phyloP scores from a whole-genome alignment of 495 filamentous ascomycete species.

The Aspergillus baeticus region DNA sequence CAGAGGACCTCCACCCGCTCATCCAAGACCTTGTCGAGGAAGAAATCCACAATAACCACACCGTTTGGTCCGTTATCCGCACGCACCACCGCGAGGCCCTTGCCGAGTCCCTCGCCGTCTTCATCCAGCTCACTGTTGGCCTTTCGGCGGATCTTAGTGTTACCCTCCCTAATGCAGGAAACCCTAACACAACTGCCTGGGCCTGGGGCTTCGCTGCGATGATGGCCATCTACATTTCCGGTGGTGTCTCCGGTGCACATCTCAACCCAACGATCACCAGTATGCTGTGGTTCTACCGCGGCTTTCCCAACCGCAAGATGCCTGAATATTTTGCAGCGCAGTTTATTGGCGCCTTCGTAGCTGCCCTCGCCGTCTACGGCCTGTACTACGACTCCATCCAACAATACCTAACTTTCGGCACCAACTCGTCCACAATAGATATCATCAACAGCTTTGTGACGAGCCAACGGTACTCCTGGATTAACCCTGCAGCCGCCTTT shows the following conservation, averaged over 20 bases:
- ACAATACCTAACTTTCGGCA: constrained; percentile 30
- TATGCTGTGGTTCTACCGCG: constrained; percentile 50
- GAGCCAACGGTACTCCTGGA: constrained; percentile 40
- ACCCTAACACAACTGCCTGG: constrained; percentile 51
- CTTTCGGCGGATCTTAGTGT: constrained; percentile 50
- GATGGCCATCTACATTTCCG: constrained; percentile 57
- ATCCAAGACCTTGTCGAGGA: constrained; percentile 40
- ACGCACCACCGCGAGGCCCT: constrained; percentile 49
- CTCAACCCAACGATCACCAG: constrained; percentile 52
- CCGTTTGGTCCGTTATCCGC: constrained; percentile 52
- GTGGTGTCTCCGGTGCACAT: constrained; percentile 56
- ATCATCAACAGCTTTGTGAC: constrained; percentile 45
- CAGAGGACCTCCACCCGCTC: constrained; percentile 42
- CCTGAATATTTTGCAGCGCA: constrained; percentile 50
- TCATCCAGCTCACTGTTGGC: constrained; percentile 42
- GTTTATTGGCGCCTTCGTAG: constrained; percentile 45
- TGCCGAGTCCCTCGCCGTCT: constrained; percentile 50
- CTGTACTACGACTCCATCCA: constrained; percentile 50
- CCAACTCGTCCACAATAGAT: constrained; percentile 23
- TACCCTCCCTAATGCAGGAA: constrained; percentile 38
- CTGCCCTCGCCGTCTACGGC: constrained; percentile 44
- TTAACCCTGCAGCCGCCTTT: constrained; percentile 46
- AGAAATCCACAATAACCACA: constrained; percentile 50
- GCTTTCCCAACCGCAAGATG: constrained; percentile 47
- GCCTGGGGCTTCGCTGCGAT: constrained; percentile 57